phyloP scores from a whole-genome alignment of 1,284 basidiomycete genomes.

The Trametes pubescens region DNA sequence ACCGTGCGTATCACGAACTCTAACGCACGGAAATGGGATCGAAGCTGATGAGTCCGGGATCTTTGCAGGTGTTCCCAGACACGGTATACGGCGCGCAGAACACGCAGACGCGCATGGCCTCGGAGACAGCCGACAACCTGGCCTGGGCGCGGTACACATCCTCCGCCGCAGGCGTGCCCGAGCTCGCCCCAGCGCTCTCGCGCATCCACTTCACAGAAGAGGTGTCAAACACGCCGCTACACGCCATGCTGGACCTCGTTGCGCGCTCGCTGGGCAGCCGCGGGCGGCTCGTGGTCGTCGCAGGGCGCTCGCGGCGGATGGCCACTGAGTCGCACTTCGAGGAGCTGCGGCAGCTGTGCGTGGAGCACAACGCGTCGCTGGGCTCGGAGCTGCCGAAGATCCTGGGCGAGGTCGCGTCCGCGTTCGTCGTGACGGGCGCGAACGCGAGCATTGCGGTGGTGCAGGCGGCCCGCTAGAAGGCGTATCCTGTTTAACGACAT shows the following conservation, averaged over 20 bases:
- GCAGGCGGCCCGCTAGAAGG: constrained; percentile 29
- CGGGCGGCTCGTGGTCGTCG: constrained; percentile 64
- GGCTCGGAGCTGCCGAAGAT: constrained; percentile 35
- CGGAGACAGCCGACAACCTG: constrained; percentile 78
- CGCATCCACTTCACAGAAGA: constrained; percentile 64
- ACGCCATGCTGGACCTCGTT: constrained; percentile 56
- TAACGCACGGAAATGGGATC: neutral
- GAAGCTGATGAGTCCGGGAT: neutral
- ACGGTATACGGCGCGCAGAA: constrained; percentile 72
- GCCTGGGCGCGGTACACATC: constrained; percentile 66
- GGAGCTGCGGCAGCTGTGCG: constrained; percentile 55
- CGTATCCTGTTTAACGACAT: neutral
- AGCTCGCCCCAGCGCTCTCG: constrained; percentile 53
- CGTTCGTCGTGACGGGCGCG: constrained; percentile 35
- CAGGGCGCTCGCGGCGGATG: constrained; percentile 80
- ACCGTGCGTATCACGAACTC: constrained; percentile 15
- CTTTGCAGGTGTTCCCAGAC: constrained; percentile 55
- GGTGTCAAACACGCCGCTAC: constrained; percentile 61
- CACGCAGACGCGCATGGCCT: constrained; percentile 70
- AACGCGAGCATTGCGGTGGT: constrained; percentile 38
- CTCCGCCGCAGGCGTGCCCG: constrained; percentile 37
- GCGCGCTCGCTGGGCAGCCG: constrained; percentile 31
- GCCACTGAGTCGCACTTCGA: constrained; percentile 59
- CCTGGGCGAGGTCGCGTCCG: constrained; percentile 36
- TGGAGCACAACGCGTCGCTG: constrained; percentile 30